A percentile compares a stretch with the other conserved stretches of the same genome.
These are phyloP conservation scores for Tephrocybe sp. DNA, from an alignment of 768 basidiomycete species.

Conservation along the genomic window DNA sequence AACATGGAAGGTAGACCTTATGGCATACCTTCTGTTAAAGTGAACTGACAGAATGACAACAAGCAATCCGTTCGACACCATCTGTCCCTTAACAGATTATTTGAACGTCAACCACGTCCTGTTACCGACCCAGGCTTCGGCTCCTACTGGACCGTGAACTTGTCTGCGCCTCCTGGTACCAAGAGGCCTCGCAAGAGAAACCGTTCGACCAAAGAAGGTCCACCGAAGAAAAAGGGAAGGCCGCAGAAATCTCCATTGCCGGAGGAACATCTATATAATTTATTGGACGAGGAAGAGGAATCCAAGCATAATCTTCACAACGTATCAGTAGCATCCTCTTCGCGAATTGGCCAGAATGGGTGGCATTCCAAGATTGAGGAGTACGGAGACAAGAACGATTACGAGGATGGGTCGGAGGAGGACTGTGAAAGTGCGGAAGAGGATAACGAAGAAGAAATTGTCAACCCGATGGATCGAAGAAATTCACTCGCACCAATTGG, in stretches of 20 bases:
- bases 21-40: slow-evolving; percentile 1
- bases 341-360: neutral
- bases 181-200: slow-evolving; percentile 84
- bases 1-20: slow-evolving; percentile 72
- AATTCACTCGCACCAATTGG: slow-evolving; percentile 30
- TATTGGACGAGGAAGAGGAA: slow-evolving; percentile 21
- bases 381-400: slow-evolving; percentile 12
- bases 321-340: neutral
- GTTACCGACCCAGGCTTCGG: slow-evolving; percentile 85
- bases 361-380: neutral
- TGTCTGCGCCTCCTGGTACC: slow-evolving; percentile 79
- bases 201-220: slow-evolving; percentile 48
- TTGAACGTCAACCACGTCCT: slow-evolving; percentile 78
- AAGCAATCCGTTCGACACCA: slow-evolving; percentile 90
- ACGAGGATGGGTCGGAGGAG: slow-evolving; percentile 33
- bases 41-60: slow-evolving; percentile 13
- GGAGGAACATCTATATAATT: slow-evolving; percentile 8
- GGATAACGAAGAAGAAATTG: slow-evolving; percentile 66
- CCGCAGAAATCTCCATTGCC: slow-evolving; percentile 30
- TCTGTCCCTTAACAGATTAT: slow-evolving; percentile 76
- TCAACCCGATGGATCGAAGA: slow-evolving; percentile 43
- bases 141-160: slow-evolving; percentile 89
- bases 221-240: slow-evolving; percentile 39
- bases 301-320: slow-evolving; percentile 9
- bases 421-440: slow-evolving; percentile 70